Evolutionary conservation across 257 asterid species (phyloP).

Genomic region (Coffea canephora): DNA sequence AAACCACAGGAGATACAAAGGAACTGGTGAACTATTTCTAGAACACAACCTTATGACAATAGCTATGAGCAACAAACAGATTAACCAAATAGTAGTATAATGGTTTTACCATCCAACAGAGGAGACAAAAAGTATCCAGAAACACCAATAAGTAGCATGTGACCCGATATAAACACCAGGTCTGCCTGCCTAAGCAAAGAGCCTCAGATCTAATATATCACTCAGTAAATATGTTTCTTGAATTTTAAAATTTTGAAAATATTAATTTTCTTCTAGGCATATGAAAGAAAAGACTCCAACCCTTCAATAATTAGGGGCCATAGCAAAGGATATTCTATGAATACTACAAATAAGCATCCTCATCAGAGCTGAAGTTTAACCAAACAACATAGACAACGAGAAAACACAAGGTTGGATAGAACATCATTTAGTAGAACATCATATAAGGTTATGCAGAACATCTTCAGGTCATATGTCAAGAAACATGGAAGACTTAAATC

Average conservation of each 20-base stretch:
- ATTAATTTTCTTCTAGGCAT: not conserved
- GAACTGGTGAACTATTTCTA: not conserved
- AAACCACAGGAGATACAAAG: conserved; percentile 5
- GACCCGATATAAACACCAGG: not conserved
- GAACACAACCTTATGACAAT: not conserved
- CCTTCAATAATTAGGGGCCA: not conserved
- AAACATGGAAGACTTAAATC: not conserved
- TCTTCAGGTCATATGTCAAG: not conserved
- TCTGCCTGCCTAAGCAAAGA: not conserved
- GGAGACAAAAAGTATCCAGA: not conserved
- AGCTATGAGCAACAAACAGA: not conserved
- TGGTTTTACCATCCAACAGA: not conserved
- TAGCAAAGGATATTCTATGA: not conserved
- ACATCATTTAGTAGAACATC: not conserved
- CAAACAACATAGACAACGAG: not conserved
- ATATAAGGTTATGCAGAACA: not conserved
- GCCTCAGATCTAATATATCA: conserved; percentile 13
- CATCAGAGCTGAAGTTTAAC: not conserved
- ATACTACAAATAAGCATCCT: not conserved
- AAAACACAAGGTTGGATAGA: not conserved
- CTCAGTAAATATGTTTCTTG: not conserved
- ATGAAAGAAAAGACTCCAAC: not conserved
- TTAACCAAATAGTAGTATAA: not conserved
- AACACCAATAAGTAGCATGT: conserved; percentile 8
- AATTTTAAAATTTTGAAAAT: not conserved